Percentiles rank a stretch among this genome's conserved stretches.
Conservation (phyloP, 768 basidiomycete species). For the Lactarius trivialis region DNA sequence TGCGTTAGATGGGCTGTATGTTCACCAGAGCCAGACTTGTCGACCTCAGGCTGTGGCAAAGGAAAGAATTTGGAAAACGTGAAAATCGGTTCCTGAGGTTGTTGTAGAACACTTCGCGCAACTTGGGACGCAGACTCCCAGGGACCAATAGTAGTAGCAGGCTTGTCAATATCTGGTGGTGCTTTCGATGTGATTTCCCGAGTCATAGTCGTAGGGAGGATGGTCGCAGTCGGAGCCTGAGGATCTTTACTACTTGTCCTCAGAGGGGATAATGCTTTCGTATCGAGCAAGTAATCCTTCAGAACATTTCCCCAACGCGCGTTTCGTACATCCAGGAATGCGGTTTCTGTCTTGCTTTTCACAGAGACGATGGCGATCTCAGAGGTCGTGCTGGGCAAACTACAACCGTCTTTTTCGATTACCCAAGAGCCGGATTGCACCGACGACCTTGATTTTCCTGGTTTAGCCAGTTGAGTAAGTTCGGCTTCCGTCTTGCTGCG, state of each 20-base stretch:
- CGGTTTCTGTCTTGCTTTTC: slow-evolving; percentile 25
- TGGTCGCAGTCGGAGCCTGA: neutral
- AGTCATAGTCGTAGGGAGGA: neutral
- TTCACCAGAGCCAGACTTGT: neutral
- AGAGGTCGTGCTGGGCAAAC: slow-evolving; percentile 21
- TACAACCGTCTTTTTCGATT: slow-evolving; percentile 38
- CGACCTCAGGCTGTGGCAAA: neutral
- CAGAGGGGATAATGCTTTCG: neutral
- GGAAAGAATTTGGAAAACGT: slow-evolving; percentile 11
- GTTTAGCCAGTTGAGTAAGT: neutral
- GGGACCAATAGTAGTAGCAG: slow-evolving; percentile 36
- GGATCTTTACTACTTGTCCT: neutral
- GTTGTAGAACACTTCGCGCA: neutral
- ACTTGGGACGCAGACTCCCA: slow-evolving; percentile 55
- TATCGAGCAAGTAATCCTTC: neutral
- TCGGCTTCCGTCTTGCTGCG: neutral
- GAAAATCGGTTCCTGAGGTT: neutral
- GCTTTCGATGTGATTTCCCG: neutral
- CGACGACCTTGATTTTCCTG: neutral
- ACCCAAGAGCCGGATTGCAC: slow-evolving; percentile 46
- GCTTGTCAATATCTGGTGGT: neutral
- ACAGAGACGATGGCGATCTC: slow-evolving; percentile 4
- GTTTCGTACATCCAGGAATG: slow-evolving; percentile 34
- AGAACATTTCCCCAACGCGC: slow-evolving; percentile 26
- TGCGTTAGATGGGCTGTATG: neutral